Evolutionary conservation across 371 early-diverging fungal genomes (phyloP).

Genomic region (Syncephalis plumigaleata): DNA sequence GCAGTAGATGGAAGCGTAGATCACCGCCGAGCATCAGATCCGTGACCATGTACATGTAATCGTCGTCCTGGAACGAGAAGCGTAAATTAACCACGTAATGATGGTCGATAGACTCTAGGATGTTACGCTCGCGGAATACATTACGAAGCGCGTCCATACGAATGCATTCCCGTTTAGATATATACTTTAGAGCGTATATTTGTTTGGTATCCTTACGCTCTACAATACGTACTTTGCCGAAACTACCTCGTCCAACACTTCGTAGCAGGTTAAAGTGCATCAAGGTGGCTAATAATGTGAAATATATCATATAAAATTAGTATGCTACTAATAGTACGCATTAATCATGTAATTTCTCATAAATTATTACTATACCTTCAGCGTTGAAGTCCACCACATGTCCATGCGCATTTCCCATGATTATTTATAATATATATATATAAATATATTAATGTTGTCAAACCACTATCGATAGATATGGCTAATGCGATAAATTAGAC

Average conservation of each 20-base stretch:
- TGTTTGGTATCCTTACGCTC: constrained; percentile 42
- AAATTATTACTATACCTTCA: no score
- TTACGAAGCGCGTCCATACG: constrained; percentile 57
- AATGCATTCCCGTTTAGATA: constrained; percentile 61
- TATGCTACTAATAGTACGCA: no score
- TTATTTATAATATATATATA: no score
- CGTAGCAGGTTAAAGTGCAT: constrained; percentile 47
- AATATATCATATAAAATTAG: no score
- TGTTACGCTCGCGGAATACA: constrained; percentile 58
- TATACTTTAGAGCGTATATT: constrained; percentile 69
- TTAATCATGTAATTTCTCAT: no score
- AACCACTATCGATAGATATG: no score
- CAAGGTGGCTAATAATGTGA: constrained; percentile 35
- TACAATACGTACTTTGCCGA: constrained; percentile 67
- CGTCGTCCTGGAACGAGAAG: constrained; percentile 71
- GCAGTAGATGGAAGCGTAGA: constrained; percentile 54
- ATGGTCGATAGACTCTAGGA: constrained; percentile 60
- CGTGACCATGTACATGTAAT: constrained; percentile 73
- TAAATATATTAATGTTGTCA: no score
- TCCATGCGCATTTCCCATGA: no score
- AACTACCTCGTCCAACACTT: constrained; percentile 53
- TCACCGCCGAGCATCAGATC: constrained; percentile 82
- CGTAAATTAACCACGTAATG: constrained; percentile 62
- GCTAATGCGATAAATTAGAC: no score
- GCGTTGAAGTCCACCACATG: no score